Base-by-base conservation (phyloP, 2,329 filamentous ascomycete species). In the Teratosphaeria gauchensis region DNA sequence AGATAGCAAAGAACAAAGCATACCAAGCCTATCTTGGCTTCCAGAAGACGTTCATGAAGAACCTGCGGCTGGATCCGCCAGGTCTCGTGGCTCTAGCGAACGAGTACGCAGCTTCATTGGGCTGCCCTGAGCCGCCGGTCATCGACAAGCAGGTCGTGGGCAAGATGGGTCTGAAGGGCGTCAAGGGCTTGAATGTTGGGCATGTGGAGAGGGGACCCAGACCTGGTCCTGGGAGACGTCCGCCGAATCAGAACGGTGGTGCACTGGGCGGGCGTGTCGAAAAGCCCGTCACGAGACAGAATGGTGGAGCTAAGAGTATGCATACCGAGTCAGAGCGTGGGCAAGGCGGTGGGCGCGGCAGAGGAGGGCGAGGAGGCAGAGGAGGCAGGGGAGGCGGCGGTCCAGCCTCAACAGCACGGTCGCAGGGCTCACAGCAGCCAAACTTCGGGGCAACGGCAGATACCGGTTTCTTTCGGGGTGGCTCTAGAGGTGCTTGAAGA, bases 21-120 rank as follows among this genome's bases (percentile, higher is more conserved):
- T 79, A 79, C 64, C 73, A 75, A 59, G 75, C 76, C 0, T 79
- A 73, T 68, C 69, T 79, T 12, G 77, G 77, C 28, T 79, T 77
- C 69, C 73, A 77, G 69, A 77, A 77, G 65, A 71, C 71, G 0
- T 77, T 74, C 60, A 64, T 73, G 54, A 77, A 77, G 68, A 73
- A 77, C 58, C 64, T 78, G 42, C 72, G 71, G 52, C 62, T 77
- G 11, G 69, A 70, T 24, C 70, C 73, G 0, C 65, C 68, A 16
- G 71, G 72, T 2, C 66, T 79, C 12, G 76, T 79, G 4, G 66
- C 68, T 35, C 60, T 74, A 51, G 76, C 75, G 11, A 79, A 79
- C 60, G 72, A 74, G 28, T 76, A 76, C 55, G 73, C 77, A 19
- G 61, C 56, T 3, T 71, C 72, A 0, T 76, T 79, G 72, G 74